phyloP scores from a whole-genome alignment of 805 yeast genomes.

The Soucietia sequanensis region DNA sequence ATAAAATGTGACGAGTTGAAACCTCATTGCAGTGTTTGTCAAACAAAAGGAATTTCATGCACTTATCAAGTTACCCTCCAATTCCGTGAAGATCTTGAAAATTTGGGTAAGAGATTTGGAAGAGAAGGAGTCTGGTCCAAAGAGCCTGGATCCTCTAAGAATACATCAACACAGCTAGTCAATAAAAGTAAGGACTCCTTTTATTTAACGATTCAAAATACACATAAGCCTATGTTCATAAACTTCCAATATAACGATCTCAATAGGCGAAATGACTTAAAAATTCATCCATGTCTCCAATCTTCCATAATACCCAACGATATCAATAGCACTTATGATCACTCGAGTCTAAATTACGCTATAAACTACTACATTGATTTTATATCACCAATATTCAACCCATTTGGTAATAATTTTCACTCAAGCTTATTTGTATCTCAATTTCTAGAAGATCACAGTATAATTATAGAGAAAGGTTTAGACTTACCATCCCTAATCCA shows the following conservation, averaged over 20 bases:
- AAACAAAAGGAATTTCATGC: slow-evolving; percentile 14
- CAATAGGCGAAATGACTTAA: slow-evolving; percentile 1
- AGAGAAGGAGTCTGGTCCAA: slow-evolving; percentile 27
- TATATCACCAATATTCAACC: slow-evolving; percentile 27
- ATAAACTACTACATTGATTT: slow-evolving; percentile 22
- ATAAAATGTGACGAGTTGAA: slow-evolving; percentile 28
- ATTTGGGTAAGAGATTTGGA: slow-evolving; percentile 23
- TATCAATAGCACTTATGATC: slow-evolving; percentile 6
- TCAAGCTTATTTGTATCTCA: background rate
- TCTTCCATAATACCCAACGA: slow-evolving; percentile 24
- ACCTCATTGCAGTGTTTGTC: slow-evolving; percentile 21
- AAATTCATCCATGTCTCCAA: slow-evolving; percentile 11
- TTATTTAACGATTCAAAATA: slow-evolving; percentile 14
- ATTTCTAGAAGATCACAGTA: slow-evolving; percentile 7
- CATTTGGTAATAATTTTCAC: slow-evolving; percentile 15
- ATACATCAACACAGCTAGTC: slow-evolving; percentile 9
- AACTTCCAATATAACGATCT: slow-evolving; percentile 16
- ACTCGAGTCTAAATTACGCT: slow-evolving; percentile 17
- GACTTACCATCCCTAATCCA: slow-evolving; percentile 19
- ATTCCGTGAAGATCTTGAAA: slow-evolving; percentile 25
- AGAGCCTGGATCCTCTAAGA: slow-evolving; percentile 4
- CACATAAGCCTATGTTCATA: slow-evolving; percentile 14
- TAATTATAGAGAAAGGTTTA: slow-evolving; percentile 23
- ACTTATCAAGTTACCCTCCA: slow-evolving; percentile 19
- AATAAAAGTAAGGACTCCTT: slow-evolving; percentile 10